A percentile compares a stretch with the other conserved stretches of the same genome.
These are phyloP conservation scores for Alternaria arbusti DNA, from an alignment of 2,329 filamentous ascomycete species.

Conservation along the genomic window DNA sequence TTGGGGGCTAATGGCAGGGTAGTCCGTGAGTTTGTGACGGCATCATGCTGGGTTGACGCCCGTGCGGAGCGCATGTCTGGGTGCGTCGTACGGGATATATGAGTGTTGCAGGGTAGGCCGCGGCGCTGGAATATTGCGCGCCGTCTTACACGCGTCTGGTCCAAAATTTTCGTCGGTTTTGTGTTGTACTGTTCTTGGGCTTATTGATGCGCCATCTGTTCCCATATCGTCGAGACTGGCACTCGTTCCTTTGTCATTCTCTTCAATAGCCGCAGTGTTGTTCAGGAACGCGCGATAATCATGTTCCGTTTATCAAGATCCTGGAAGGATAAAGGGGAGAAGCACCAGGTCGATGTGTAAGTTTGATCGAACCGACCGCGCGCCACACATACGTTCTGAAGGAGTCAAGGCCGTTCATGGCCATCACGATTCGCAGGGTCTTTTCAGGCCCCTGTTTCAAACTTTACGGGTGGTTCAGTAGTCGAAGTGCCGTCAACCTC, in stretches of 20 bases:
- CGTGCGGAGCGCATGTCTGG: constrained; percentile 5
- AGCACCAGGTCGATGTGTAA: constrained; percentile 5
- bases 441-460: background rate
- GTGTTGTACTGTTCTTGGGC: background rate
- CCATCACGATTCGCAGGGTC: background rate
- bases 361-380: background rate
- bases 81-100: constrained; percentile 12
- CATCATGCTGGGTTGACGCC: constrained; percentile 4
- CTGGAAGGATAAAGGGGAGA: constrained; percentile 4
- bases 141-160: background rate
- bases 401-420: background rate
- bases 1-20: background rate
- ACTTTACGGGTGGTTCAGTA: background rate
- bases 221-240: background rate
- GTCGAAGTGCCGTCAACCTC: background rate
- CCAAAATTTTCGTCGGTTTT: background rate
- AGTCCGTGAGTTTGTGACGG: constrained; percentile 1
- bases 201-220: background rate
- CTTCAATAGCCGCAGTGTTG: background rate
- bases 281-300: background rate
- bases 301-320: constrained; percentile 13
- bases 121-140: constrained; percentile 5
- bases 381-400: background rate
- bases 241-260: background rate
- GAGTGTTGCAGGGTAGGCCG: constrained; percentile 8